phyloP scores from a whole-genome alignment of 1,139 yeast genomes.

The Candida tetrigidarum region DNA sequence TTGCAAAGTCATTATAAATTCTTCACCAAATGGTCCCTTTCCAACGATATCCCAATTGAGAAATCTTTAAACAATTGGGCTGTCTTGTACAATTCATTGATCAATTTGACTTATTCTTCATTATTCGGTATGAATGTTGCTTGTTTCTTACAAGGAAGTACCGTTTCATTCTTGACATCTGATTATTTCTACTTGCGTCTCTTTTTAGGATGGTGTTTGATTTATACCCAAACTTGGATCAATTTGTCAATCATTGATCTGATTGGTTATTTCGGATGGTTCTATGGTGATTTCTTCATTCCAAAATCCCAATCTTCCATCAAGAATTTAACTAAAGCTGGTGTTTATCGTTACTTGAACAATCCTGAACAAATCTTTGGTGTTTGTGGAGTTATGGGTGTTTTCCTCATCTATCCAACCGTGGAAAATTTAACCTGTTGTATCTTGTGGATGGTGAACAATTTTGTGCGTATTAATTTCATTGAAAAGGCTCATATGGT shows the following conservation, averaged over 20 bases:
- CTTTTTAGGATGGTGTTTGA: conserved; percentile 57
- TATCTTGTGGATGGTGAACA: conserved; percentile 68
- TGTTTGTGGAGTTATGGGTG: conserved; percentile 84
- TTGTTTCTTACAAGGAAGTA: conserved; percentile 28
- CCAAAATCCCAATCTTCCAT: conserved; percentile 43
- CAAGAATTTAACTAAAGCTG: conserved; percentile 72
- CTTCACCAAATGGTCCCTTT: conserved; percentile 69
- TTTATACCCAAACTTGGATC: conserved; percentile 72
- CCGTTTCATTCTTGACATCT: conserved; percentile 24
- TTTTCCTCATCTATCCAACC: conserved; percentile 65
- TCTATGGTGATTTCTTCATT: conserved; percentile 84
- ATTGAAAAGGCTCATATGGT: conserved; percentile 84
- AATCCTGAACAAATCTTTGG: conserved; percentile 87
- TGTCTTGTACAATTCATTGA: conserved; percentile 61
- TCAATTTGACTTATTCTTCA: conserved; percentile 49
- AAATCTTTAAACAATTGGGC: conserved; percentile 83
- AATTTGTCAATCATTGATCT: conserved; percentile 71
- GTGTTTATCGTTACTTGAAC: conserved; percentile 82
- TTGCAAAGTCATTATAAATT: conserved; percentile 66
- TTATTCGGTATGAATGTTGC: conserved; percentile 47
- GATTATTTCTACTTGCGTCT: conserved; percentile 60
- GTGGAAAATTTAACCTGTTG: conserved; percentile 60
- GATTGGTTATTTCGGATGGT: conserved; percentile 89
- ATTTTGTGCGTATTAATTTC: conserved; percentile 68
- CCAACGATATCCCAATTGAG: conserved; percentile 68